Percentiles rank a stretch among this genome's conserved stretches.
phyloP scores from a whole-genome alignment of 73 alveolate species.

The Paramecium primaurelia region DNA sequence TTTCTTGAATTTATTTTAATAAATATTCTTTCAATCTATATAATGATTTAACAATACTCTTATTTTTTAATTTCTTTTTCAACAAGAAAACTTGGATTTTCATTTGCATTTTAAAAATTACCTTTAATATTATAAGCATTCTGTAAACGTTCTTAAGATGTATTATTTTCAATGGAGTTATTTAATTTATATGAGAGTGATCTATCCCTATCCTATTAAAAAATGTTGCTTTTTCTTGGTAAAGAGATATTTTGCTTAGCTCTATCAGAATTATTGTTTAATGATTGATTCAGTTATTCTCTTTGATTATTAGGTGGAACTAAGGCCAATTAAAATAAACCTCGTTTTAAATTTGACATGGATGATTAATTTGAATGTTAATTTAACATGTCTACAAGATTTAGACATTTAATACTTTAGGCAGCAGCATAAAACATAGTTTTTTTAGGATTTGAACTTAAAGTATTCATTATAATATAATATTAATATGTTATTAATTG shows the following conservation, averaged over 20 bases:
- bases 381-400: not conserved
- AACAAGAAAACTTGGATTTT: not conserved
- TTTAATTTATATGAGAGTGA: not conserved
- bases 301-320: not conserved
- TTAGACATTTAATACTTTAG: not conserved
- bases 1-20: not conserved
- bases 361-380: not conserved
- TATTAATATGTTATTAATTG: not conserved
- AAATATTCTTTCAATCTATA: not conserved
- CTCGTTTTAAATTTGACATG: not conserved
- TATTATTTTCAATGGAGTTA: not conserved
- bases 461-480: not conserved
- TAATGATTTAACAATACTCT: not conserved
- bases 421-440: slow-evolving; percentile 34
- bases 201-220: not conserved
- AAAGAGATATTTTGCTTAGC: not conserved
- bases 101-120: not conserved
- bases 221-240: not conserved
- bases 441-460: not conserved
- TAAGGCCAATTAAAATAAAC: not conserved
- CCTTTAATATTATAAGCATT: not conserved
- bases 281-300: not conserved
- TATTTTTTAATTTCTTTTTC: not conserved
- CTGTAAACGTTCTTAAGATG: not conserved
- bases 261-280: not conserved